A percentile compares a stretch with the other conserved stretches of the same genome.
These are phyloP conservation scores for Candida glucosophila DNA, from an alignment of 1,139 yeast species.

Conservation along the genomic window DNA sequence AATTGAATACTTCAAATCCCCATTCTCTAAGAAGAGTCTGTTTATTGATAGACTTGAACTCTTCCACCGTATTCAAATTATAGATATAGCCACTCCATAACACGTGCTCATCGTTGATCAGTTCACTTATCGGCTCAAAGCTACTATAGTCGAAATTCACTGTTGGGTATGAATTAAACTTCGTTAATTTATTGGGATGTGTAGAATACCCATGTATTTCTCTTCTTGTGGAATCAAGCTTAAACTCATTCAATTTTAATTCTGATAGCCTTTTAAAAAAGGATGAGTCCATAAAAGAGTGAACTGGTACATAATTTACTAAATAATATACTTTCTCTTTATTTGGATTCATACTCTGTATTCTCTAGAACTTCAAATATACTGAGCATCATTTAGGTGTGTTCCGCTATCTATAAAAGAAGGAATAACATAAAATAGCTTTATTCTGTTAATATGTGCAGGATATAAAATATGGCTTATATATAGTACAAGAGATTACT, in stretches of 20 bases:
- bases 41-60: constrained; percentile 66
- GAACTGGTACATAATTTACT: constrained; percentile 52
- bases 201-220: constrained; percentile 31
- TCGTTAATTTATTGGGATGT: constrained; percentile 22
- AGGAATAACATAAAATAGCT: no score
- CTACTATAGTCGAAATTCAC: constrained; percentile 32
- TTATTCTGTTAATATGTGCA: no score
- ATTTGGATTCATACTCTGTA: no score
- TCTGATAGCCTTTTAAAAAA: constrained; percentile 71
- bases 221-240: constrained; percentile 44
- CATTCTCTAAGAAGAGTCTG: constrained; percentile 37
- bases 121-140: constrained; percentile 16
- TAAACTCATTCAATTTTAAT: constrained; percentile 57
- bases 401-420: no score
- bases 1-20: constrained; percentile 25
- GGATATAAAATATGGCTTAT: no score
- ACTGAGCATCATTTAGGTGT: no score
- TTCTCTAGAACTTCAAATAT: no score
- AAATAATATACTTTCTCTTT: no score
- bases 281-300: constrained; percentile 75
- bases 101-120: constrained; percentile 18
- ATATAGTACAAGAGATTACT: constrained; percentile 1
- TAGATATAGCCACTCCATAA: constrained; percentile 22
- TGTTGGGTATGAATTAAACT: constrained; percentile 34
- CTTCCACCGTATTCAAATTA: constrained; percentile 79